Percentiles rank a stretch among this genome's conserved stretches.
phyloP scores from a whole-genome alignment of 2,329 filamentous ascomycete species.

The Penicillium thymicola region DNA sequence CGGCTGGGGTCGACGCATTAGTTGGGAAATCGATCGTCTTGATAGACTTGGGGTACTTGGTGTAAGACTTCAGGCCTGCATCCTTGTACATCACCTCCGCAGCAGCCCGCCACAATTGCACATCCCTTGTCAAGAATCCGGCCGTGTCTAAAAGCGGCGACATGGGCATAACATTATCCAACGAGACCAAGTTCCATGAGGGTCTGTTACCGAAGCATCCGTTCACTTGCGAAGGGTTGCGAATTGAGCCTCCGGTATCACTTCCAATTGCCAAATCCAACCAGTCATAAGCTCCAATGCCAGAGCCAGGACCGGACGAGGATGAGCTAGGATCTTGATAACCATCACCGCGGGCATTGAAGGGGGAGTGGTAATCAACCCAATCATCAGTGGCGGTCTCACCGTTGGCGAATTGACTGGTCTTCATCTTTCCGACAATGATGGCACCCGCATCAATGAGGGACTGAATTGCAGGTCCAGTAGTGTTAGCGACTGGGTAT shows the following conservation, averaged over 20 bases:
- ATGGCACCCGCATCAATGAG: slow-evolving; percentile 59
- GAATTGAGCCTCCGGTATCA: slow-evolving; percentile 42
- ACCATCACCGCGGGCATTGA: slow-evolving; percentile 39
- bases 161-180: slow-evolving; percentile 51
- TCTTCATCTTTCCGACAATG: slow-evolving; percentile 37
- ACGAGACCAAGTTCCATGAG: slow-evolving; percentile 39
- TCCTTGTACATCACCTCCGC: slow-evolving; percentile 45
- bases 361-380: slow-evolving; percentile 38
- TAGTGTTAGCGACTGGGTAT: slow-evolving; percentile 47
- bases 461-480: slow-evolving; percentile 50
- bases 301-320: slow-evolving; percentile 25
- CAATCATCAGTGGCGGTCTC: slow-evolving; percentile 28
- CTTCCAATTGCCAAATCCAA: slow-evolving; percentile 51
- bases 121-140: slow-evolving; percentile 38
- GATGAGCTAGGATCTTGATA: slow-evolving; percentile 32
- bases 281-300: slow-evolving; percentile 37
- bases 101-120: slow-evolving; percentile 31
- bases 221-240: slow-evolving; percentile 48
- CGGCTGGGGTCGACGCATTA: neutral
- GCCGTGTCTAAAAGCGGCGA: slow-evolving; percentile 45
- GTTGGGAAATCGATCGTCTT: neutral
- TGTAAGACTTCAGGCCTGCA: slow-evolving; percentile 33
- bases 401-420: slow-evolving; percentile 34
- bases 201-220: slow-evolving; percentile 53
- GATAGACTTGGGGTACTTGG: slow-evolving; percentile 27